phyloP scores from a whole-genome alignment of 2,329 filamentous ascomycete species.

The Fusarium newnesense region DNA sequence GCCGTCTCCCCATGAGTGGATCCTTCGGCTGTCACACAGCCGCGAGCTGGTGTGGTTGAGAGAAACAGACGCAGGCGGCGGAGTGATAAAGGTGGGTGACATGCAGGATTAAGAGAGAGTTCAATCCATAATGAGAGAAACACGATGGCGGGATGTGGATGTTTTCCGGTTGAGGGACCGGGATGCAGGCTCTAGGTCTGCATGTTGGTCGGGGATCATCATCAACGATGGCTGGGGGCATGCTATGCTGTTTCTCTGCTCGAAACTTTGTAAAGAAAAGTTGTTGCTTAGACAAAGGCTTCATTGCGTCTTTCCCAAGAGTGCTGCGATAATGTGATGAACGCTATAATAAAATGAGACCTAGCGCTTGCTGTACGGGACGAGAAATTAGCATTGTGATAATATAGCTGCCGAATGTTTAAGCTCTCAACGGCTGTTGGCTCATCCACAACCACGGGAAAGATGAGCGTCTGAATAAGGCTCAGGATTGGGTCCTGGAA shows the following conservation, averaged over 20 bases:
- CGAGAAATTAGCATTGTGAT: slow-evolving; percentile 31
- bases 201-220: slow-evolving; percentile 12
- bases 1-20: slow-evolving; percentile 40
- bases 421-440: slow-evolving; percentile 36
- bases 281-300: neutral
- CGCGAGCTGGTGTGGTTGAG: slow-evolving; percentile 35
- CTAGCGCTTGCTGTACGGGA: slow-evolving; percentile 16
- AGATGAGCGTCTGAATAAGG: slow-evolving; percentile 39
- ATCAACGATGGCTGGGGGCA: slow-evolving; percentile 18
- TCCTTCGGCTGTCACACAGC: slow-evolving; percentile 43
- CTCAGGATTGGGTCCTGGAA: slow-evolving; percentile 38
- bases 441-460: slow-evolving; percentile 28
- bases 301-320: neutral
- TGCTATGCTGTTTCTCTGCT: slow-evolving; percentile 18
- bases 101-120: slow-evolving; percentile 37
- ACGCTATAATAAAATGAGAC: neutral
- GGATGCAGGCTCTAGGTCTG: slow-evolving; percentile 10
- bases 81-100: slow-evolving; percentile 40
- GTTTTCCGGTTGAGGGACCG: slow-evolving; percentile 8
- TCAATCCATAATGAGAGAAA: slow-evolving; percentile 19
- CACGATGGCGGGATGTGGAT: slow-evolving; percentile 31
- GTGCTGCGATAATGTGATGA: neutral
- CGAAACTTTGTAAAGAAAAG: neutral
- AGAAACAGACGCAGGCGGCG: slow-evolving; percentile 35
- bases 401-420: slow-evolving; percentile 25